Percentiles rank a stretch among this genome's conserved stretches.
Conservation (phyloP, 2,329 filamentous ascomycete species). For the Colletotrichum sp. region DNA sequence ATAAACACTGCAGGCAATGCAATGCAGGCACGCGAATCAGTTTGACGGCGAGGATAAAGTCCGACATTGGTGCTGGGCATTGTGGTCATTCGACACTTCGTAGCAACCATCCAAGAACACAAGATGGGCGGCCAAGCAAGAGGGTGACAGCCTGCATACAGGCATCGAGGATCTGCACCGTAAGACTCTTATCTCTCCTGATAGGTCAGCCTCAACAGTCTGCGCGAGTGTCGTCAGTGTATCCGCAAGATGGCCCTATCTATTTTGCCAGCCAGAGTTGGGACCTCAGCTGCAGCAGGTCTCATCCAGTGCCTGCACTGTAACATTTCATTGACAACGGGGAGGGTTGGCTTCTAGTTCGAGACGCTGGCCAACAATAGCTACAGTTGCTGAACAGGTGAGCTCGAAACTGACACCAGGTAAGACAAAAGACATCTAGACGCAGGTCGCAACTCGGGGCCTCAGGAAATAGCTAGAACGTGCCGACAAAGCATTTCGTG, state of each 20-base stretch:
- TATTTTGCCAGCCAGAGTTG: background rate
- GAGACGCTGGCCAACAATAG: background rate
- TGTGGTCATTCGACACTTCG: background rate
- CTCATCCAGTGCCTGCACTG: background rate
- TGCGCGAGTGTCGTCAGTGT: background rate
- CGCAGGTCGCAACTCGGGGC: background rate
- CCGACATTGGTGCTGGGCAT: background rate
- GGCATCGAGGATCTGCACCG: background rate
- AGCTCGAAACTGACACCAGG: background rate
- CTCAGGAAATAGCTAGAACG: background rate
- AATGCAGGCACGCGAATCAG: background rate
- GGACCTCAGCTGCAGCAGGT: background rate
- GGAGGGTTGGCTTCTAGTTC: background rate
- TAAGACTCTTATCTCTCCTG: background rate
- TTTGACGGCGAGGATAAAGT: background rate
- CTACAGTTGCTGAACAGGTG: background rate
- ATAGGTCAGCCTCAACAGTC: background rate
- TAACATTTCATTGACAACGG: background rate
- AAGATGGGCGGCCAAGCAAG: background rate
- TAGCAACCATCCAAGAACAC: background rate
- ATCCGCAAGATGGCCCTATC: background rate
- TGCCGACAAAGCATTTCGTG: background rate
- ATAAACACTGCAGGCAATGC: background rate
- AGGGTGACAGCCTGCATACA: background rate
- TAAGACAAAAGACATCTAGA: background rate